phyloP scores from a whole-genome alignment of 495 filamentous ascomycete species.

The Neurospora cerealis region DNA sequence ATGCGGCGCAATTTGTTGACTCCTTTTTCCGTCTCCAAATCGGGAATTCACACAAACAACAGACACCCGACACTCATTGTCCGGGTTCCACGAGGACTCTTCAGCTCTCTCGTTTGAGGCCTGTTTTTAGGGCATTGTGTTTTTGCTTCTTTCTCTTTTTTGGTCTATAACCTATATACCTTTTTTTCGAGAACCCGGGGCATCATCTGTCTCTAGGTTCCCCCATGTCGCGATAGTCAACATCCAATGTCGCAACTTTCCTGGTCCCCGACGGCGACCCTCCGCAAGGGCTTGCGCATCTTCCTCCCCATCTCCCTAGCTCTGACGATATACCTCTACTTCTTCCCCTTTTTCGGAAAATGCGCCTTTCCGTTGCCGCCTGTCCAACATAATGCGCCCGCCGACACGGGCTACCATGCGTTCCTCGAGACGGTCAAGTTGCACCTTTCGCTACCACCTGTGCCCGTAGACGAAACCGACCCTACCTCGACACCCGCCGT shows the following conservation, averaged over 20 bases:
- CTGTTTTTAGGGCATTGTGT: neutral
- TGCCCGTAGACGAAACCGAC: slow-evolving; percentile 4
- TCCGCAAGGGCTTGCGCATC: slow-evolving; percentile 51
- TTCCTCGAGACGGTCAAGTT: slow-evolving; percentile 39
- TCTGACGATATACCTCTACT: slow-evolving; percentile 69
- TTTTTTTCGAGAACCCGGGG: neutral
- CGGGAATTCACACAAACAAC: neutral
- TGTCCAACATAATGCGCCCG: slow-evolving; percentile 4
- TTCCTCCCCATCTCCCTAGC: slow-evolving; percentile 61
- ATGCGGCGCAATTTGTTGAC: neutral
- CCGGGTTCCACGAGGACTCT: neutral
- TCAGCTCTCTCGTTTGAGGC: neutral
- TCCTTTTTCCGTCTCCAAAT: neutral
- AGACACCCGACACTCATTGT: neutral
- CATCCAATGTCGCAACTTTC: neutral
- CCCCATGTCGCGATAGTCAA: neutral
- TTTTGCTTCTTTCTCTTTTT: neutral
- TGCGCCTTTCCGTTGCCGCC: slow-evolving; percentile 70
- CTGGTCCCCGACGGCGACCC: slow-evolving; percentile 42
- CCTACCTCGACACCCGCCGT: slow-evolving; percentile 8
- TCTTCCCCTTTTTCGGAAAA: slow-evolving; percentile 72
- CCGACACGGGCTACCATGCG: slow-evolving; percentile 22
- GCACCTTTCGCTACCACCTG: slow-evolving; percentile 20
- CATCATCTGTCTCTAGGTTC: neutral
- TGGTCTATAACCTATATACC: neutral